Evolutionary conservation across 805 yeast genomes (phyloP), one percentile per base, ranked within the genome.

Genomic region (Novakomyces olei): DNA sequence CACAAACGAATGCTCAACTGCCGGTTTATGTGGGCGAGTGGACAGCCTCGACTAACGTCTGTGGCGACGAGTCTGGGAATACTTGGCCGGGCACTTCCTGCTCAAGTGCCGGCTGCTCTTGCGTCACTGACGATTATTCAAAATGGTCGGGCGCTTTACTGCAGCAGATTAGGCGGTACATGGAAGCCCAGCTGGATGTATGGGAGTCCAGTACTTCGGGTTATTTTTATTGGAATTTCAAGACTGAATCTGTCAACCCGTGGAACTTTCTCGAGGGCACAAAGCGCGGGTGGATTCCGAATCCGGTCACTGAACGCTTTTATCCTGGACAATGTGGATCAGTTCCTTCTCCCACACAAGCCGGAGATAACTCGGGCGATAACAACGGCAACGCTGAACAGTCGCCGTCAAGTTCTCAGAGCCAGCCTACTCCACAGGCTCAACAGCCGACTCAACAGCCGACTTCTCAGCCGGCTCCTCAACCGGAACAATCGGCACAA

Each of bases 191-290:
- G 60, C 57, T 83, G 48, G 93, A 81, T 49, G 78, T 92, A 2
- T 72, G 59, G 44, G 63, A 63, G 42, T 53, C 54, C 27, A 31
- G 69, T 37, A 63, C 62, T 26, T n/a, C n/a, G n/a, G 95, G 95
- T 17, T 81, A 93, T 92, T 66, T 79, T 38, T 74, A 76, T 60
- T 81, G 94, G 95, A 67, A 73, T 48, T 80, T 78, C 72, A 80
- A 79, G 60, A 76, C 92, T 18, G 92, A 80, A 54, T n/a, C n/a
- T n/a, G n/a, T n/a, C n/a, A n/a, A n/a, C n/a, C n/a, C n/a, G n/a
- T n/a, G n/a, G n/a, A n/a, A n/a, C n/a, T n/a, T n/a, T n/a, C n/a
- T n/a, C n/a, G n/a, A n/a, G n/a, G n/a, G n/a, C n/a, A n/a, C n/a
- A n/a, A n/a, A n/a, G n/a, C n/a, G n/a, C n/a, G n/a, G n/a, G n/a